Evolutionary conservation across 352 stramenopile genomes (phyloP).

Genomic region (Globisporangium apiculatum): DNA sequence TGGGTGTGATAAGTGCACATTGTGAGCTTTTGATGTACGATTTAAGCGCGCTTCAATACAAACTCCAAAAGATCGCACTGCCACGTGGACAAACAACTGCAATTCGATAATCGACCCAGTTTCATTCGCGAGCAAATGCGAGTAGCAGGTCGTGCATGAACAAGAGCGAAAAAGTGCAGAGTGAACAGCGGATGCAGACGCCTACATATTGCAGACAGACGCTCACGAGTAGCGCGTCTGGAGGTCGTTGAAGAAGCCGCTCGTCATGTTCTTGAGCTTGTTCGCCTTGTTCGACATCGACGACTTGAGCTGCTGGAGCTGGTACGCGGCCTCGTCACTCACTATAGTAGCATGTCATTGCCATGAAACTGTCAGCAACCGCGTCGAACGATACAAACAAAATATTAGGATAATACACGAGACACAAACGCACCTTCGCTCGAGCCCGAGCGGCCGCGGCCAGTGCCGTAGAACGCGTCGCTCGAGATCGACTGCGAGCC

Average conservation of each 20-base stretch:
- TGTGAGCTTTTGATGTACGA: conserved; percentile 13
- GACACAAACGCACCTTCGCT: conserved; percentile 37
- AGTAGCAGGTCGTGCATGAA: too few species aligned
- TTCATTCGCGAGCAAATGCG: too few species aligned
- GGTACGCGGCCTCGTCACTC: conserved; percentile 74
- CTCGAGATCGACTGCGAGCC: conserved; percentile 82
- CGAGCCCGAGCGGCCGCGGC: conserved; percentile 49
- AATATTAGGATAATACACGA: not conserved
- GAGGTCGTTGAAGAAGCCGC: conserved; percentile 82
- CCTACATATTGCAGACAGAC: too few species aligned
- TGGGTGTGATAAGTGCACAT: conserved; percentile 2
- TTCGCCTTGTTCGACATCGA: conserved; percentile 72
- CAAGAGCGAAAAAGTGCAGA: too few species aligned
- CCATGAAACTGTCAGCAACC: not conserved
- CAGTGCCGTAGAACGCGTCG: conserved; percentile 78
- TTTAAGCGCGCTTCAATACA: not conserved
- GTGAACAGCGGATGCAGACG: too few species aligned
- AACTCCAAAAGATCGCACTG: too few species aligned
- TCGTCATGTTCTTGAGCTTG: conserved; percentile 89
- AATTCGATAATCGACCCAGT: too few species aligned
- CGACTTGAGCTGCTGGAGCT: conserved; percentile 83
- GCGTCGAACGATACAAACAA: not conserved
- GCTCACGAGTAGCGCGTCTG: conserved; percentile 73
- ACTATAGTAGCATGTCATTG: conserved; percentile 21
- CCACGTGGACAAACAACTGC: too few species aligned